Conservation (phyloP, 768 basidiomycete species). For the Russula vinacea region DNA sequence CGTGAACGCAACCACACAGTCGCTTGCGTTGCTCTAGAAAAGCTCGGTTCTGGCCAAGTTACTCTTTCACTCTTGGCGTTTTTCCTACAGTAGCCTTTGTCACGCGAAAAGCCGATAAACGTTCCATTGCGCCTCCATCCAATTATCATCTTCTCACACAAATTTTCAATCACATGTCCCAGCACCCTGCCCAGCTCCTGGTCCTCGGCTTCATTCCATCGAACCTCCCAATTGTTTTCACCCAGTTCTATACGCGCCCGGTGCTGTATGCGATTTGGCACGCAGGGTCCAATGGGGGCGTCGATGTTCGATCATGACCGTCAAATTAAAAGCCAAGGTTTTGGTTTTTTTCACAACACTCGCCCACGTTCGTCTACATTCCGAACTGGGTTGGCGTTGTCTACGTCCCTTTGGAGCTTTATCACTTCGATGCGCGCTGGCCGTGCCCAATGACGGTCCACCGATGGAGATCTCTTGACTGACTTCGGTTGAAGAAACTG, state of each 20-base stretch:
- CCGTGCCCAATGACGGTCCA: not conserved
- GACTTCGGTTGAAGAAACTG: not conserved
- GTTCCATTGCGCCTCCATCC: no score
- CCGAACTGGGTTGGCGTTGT: not conserved
- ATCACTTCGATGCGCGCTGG: not conserved
- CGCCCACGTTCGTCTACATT: not conserved
- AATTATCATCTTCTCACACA: not conserved
- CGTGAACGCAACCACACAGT: not conserved
- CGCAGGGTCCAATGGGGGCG: not conserved
- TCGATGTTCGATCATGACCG: not conserved
- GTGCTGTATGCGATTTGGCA: not conserved
- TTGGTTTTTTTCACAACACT: not conserved
- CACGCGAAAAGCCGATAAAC: no score
- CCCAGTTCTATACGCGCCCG: not conserved
- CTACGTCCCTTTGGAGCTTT: not conserved
- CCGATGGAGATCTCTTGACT: slow-evolving; percentile 2
- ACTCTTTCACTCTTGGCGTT: no score
- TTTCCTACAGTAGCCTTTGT: not conserved
- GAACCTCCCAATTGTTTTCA: slow-evolving; percentile 5
- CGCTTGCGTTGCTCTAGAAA: not conserved
- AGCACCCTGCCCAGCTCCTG: slow-evolving; percentile 9
- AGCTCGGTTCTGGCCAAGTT: not conserved
- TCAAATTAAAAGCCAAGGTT: not conserved
- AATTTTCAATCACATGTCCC: not conserved
- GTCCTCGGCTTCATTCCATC: slow-evolving; percentile 8